Evolutionary conservation across 371 early-diverging fungal genomes (phyloP), one percentile per base, ranked within the genome.

Genomic region (Quaeritorhiza haematococci): DNA sequence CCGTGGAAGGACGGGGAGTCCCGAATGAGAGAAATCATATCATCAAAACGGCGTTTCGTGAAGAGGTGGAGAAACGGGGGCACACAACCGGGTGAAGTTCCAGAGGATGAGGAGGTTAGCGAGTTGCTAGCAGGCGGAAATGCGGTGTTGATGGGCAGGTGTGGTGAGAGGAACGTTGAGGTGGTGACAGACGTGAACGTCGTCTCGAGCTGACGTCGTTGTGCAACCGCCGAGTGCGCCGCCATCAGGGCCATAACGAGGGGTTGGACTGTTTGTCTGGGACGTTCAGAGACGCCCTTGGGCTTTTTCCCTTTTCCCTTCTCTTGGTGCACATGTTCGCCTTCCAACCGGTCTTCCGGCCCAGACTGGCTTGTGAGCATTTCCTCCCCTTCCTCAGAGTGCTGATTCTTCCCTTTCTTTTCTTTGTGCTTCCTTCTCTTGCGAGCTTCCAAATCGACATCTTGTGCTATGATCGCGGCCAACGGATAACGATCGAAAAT

Each of bases 381-480:
- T n/a, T 27, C 48, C 43, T 48, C 48, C 13, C 49, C 47, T 29
- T 55, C 10, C 19, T 24, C 15, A 13, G 60, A 49, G 1, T 69
- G 71, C 34, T 50, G 57, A 24, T 71, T 61, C 8, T 71, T 74
- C 43, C 67, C 62, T 29, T 50, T 54, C 2, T 69, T 69, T 17
- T 71, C 56, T 42, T 59, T 48, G 24, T 49, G 47, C 45, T 58
- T 58, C 23, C 72, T 72, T 51, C 55, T 58, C 2, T 58, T 58
- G 13, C 17, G 53, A 1, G 58, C 44, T 3, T 30, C 30, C 4
- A 15, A 1, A 49, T 75, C 71, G 15, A 68, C 68, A 43, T 56
- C 71, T 51, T 75, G 75, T n/a, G 69, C 68, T 24, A 70, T 55
- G 17, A 75, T 45, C 2, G 62, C 64, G 7, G 61, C 67, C 19